Evolutionary conservation across 768 basidiomycete genomes (phyloP).

Genomic region (Rhodotorula toruloides): DNA sequence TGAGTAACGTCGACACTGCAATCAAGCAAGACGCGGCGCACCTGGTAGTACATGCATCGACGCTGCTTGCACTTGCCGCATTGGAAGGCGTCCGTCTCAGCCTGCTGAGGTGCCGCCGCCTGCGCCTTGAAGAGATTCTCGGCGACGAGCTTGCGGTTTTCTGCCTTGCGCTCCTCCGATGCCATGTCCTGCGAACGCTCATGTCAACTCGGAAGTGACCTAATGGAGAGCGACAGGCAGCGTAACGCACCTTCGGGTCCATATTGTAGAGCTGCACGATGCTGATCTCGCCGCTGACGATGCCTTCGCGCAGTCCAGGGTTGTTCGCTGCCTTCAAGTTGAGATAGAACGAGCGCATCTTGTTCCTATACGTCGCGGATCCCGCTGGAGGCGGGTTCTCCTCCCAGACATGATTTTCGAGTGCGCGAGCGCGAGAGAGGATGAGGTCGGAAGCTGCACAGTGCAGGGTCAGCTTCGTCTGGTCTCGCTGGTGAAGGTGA

Average conservation of each 20-base stretch:
- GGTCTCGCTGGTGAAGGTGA: background rate
- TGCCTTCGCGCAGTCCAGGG: slow-evolving; percentile 71
- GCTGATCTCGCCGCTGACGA: slow-evolving; percentile 73
- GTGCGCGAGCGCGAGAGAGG: slow-evolving; percentile 58
- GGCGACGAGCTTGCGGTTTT: slow-evolving; percentile 71
- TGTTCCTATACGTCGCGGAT: slow-evolving; percentile 59
- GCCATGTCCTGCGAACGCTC: slow-evolving; percentile 78
- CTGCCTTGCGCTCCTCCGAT: slow-evolving; percentile 79
- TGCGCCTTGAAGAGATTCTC: slow-evolving; percentile 87
- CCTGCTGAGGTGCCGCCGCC: slow-evolving; percentile 79
- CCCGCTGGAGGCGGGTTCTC: slow-evolving; percentile 49
- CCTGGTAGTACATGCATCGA: slow-evolving; percentile 42
- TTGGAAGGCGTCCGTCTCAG: slow-evolving; percentile 97
- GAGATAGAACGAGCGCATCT: slow-evolving; percentile 80
- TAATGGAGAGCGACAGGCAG: background rate
- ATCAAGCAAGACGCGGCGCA: background rate
- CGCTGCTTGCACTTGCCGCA: slow-evolving; percentile 89
- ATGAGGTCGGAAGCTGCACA: slow-evolving; percentile 64
- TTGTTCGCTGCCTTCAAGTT: slow-evolving; percentile 96
- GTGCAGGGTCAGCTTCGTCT: too few relatives aligned
- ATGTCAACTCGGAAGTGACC: background rate
- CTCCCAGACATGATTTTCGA: slow-evolving; percentile 63
- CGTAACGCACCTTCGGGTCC: slow-evolving; percentile 66
- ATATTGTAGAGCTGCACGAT: slow-evolving; percentile 69
- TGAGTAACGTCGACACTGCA: background rate